These are phyloP conservation scores for Lyophyllum semitale DNA, from an alignment of 768 basidiomycete species.

Conservation along the genomic window DNA sequence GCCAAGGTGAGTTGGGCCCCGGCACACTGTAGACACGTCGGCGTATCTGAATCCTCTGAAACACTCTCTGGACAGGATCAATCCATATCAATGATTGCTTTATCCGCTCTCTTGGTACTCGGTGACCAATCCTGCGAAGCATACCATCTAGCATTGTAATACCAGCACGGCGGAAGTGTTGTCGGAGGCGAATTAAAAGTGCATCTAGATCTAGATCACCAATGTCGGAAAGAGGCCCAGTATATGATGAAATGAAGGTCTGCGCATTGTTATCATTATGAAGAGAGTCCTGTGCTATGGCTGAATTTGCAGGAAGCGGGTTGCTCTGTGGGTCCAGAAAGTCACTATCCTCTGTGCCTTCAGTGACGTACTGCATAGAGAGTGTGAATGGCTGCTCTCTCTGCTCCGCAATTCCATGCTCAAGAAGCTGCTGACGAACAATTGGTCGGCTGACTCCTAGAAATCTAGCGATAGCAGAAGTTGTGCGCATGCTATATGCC, in stretches of 20 bases:
- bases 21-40: conserved; percentile 26
- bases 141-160: conserved; percentile 24
- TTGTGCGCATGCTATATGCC: conserved; percentile 15
- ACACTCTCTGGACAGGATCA: conserved; percentile 19
- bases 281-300: background rate
- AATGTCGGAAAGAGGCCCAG: background rate
- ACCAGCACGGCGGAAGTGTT: conserved; percentile 15
- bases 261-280: background rate
- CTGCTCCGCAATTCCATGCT: conserved; percentile 14
- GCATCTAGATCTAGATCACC: background rate
- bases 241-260: background rate
- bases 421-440: conserved; percentile 17
- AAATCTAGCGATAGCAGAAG: conserved; percentile 15
- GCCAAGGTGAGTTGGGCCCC: conserved; percentile 33
- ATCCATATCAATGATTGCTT: conserved; percentile 15
- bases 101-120: conserved; percentile 14
- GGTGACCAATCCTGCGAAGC: conserved; percentile 15
- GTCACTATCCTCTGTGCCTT: background rate
- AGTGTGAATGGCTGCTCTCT: conserved; percentile 7
- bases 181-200: background rate
- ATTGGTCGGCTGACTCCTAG: conserved; percentile 11
- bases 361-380: background rate
- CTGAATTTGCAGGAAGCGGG: background rate
- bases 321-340: background rate
- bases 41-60: conserved; percentile 19